Base-by-base conservation (phyloP, 352 stramenopile genomes). In the Phytophthora litchii region DNA sequence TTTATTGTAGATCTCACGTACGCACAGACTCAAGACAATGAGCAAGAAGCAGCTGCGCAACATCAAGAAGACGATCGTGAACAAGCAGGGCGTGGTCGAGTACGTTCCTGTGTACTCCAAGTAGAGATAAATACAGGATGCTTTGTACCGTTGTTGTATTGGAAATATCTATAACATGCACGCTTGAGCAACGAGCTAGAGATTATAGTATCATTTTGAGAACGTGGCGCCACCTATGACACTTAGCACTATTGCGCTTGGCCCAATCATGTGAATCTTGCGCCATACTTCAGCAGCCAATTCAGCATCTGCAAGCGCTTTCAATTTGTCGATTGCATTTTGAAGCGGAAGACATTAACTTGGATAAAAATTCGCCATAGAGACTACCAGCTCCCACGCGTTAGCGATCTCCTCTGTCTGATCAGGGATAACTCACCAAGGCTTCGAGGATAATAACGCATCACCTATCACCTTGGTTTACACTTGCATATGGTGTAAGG, bases 31-130 rank as follows among this genome's bases (percentile, higher is more conserved):
- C 66, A 96, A 96, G 83, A 88, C 79, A 16, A 96, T 96, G 88
- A 95, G 86, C 80, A 96, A 96, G 84, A 96, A 96, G 72, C 88
- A 96, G 69, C 67, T 96, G 64, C 87, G 87, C 59, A 92, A 95
- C 56, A 88, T 96, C 62, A 91, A 92, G 71, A 96, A 96, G 83
- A 95, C 88, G 20, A 90, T 93, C 46, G 82, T 96, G 45, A 94
- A 95, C 86, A 95, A 95, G 70, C 86, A 95, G 54, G 88, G 88
- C 44, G 84, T 95, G 53, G 86, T 96, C 61, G 86, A 95, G 64
- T 94, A 95, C 70, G 85, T 93, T 49, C 80, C 82, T 0, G 68
- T 92, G 11, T 96, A 96, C 77, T 83, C 77, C 75, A 91, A 91
- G 73, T 91, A 89, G 57, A 57, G 11, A 11, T 17, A 41, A 17